phyloP scores from a whole-genome alignment of 176 grass and related monocot species.

The Aegilops bicornis region DNA sequence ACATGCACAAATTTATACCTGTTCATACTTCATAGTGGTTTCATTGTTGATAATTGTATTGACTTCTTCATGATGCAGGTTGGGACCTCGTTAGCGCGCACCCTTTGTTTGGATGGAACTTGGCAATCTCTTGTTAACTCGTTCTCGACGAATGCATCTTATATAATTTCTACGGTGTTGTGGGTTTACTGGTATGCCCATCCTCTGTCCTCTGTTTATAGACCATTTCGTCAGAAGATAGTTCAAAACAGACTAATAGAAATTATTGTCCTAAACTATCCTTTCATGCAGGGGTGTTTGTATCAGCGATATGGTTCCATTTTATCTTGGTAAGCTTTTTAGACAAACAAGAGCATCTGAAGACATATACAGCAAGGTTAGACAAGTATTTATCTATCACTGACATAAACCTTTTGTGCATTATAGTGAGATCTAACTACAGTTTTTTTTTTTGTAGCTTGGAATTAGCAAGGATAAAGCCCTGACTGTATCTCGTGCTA shows the following conservation, averaged over 20 bases:
- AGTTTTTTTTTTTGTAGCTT: conserved; percentile 53
- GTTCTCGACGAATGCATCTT: conserved; percentile 68
- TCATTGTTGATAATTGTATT: conserved; percentile 12
- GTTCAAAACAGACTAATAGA: not conserved
- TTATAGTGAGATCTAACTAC: conserved; percentile 22
- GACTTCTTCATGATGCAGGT: conserved; percentile 48
- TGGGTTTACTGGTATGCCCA: conserved; percentile 90
- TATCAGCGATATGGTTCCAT: conserved; percentile 86
- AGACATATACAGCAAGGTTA: conserved; percentile 74
- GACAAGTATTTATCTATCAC: conserved; percentile 21
- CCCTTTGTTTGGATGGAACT: conserved; percentile 73
- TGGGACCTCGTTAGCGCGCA: conserved; percentile 83
- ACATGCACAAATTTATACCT: conserved; percentile 5
- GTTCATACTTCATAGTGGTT: not conserved
- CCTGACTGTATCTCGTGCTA: conserved; percentile 41
- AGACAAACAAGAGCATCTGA: conserved; percentile 69
- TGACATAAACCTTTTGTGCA: not conserved
- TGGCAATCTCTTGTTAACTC: conserved; percentile 72
- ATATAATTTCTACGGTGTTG: conserved; percentile 73
- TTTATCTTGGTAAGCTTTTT: conserved; percentile 79
- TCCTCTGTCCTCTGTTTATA: conserved; percentile 21
- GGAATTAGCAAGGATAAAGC: conserved; percentile 81
- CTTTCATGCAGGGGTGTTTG: conserved; percentile 74
- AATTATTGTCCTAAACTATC: conserved; percentile 10
- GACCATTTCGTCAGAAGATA: not conserved